A percentile compares a stretch with the other conserved stretches of the same genome.
phyloP scores from a whole-genome alignment of 495 filamentous ascomycete species.

The Tetracladium setigerum region DNA sequence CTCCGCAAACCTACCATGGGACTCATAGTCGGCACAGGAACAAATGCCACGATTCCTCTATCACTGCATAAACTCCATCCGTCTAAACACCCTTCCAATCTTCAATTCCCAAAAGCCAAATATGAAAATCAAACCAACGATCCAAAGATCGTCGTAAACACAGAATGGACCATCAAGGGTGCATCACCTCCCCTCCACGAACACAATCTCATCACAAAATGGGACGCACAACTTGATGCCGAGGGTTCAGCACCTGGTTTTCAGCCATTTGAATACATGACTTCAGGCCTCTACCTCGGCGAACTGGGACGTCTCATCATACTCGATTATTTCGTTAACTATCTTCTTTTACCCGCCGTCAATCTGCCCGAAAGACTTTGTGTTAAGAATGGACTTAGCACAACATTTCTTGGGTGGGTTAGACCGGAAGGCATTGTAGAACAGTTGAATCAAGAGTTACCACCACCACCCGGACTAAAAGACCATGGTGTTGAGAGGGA shows the following conservation, averaged over 20 bases:
- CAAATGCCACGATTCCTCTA: conserved; percentile 75
- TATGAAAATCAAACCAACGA: conserved; percentile 26
- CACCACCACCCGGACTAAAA: conserved; percentile 36
- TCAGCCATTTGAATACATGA: conserved; percentile 86
- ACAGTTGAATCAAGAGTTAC: conserved; percentile 46
- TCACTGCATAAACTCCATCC: conserved; percentile 54
- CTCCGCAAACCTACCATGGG: conserved; percentile 64
- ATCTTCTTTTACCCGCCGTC: conserved; percentile 27
- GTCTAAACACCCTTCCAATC: conserved; percentile 45
- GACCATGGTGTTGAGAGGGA: conserved; percentile 3
- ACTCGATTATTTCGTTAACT: conserved; percentile 53
- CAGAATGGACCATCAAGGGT: conserved; percentile 79
- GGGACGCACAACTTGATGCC: conserved; percentile 60
- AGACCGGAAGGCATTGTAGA: conserved; percentile 41
- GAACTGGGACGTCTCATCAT: conserved; percentile 71
- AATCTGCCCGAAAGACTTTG: conserved; percentile 53
- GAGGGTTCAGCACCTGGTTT: conserved; percentile 68
- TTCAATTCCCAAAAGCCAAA: conserved; percentile 21
- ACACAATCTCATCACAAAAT: conserved; percentile 57
- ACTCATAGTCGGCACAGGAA: conserved; percentile 76
- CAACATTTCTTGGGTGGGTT: conserved; percentile 61
- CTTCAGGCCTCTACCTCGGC: conserved; percentile 73
- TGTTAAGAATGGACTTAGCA: conserved; percentile 58
- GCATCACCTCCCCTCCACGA: conserved; percentile 57
- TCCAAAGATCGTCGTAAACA: conserved; percentile 68